A percentile compares a stretch with the other conserved stretches of the same genome.
Evolutionary conservation across 169 alveolate species (phyloP).

Genomic region (Plasmodium fragile): DNA sequence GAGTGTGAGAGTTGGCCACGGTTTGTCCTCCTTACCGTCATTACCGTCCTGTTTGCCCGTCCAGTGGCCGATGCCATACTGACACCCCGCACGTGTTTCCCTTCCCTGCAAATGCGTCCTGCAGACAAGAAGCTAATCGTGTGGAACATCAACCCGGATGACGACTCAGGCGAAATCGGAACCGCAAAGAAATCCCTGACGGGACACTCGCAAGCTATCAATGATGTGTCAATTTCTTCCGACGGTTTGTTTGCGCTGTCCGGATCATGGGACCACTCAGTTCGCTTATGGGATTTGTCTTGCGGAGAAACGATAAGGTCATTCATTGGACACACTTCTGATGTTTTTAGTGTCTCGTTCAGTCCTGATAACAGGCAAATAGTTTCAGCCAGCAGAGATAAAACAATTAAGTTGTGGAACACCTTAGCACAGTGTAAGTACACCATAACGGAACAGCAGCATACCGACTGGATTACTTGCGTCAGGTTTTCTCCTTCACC

Average conservation of each 20-base stretch:
- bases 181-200: constrained; percentile 88
- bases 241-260: constrained; percentile 95
- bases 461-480: constrained; percentile 98
- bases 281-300: constrained; percentile 95
- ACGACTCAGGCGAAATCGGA: constrained; percentile 88
- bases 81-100: not conserved
- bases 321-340: constrained; percentile 95
- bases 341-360: constrained; percentile 96
- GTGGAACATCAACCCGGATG: constrained; percentile 88
- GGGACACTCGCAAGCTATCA: constrained; percentile 95
- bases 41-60: not conserved
- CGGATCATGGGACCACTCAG: constrained; percentile 95
- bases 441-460: constrained; percentile 94
- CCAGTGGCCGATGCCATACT: not conserved
- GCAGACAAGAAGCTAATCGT: constrained; percentile 88
- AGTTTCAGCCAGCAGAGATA: constrained; percentile 98
- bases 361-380: constrained; percentile 99
- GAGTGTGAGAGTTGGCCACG: not conserved
- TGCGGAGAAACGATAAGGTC: constrained; percentile 93
- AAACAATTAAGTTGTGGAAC: constrained; percentile 97
- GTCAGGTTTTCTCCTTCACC: constrained; percentile 97
- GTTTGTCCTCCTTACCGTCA: not conserved
- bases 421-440: constrained; percentile 98
- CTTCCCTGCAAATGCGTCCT: not conserved
- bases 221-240: constrained; percentile 94